Evolutionary conservation across 176 grass and related monocot genomes (phyloP), one percentile per base, ranked within the genome.

Genomic region (Triticum turgidum): DNA sequence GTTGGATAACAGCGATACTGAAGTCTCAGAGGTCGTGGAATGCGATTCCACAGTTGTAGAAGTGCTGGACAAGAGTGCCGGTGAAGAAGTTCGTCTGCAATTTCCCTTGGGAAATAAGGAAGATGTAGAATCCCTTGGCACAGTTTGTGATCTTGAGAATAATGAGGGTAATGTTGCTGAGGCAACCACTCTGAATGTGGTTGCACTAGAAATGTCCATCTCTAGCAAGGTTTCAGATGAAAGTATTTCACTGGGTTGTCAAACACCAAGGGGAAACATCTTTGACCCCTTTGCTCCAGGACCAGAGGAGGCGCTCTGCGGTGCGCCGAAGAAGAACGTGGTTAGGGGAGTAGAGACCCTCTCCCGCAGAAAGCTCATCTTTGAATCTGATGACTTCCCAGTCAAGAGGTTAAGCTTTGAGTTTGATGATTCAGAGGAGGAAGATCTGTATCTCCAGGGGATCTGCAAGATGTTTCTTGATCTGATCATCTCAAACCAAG

Each of bases 261-360:
- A 89, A 69, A 95, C 93, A 22, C 93, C 93, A 11, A 82, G 81
- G 21, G 77, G 85, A 86, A 91, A 79, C 84, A 91, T 92, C 67
- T 95, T 93, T 87, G 89, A 95, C 85, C 93, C 93, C 25, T 95
- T 95, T 86, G 91, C 93, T 61, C 86, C 93, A 41, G 93, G 81
- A 34, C 72, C 78, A 63, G 89, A 87, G 25, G 89, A 91, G 61
- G 61, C 7, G 1, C 72, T 33, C 44, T 84, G 87, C 25, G 88
- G 82, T 76, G 93, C 93, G 34, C 93, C 93, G 3, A 91, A 80
- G 61, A 94, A 94, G 90, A 92, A 91, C 45, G 35, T 75, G 18
- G 39, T 64, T 6, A 90, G 37, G 89, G 77, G 35, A 69, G 54
- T 33, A 27, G 67, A 85, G 41, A n/a, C 76, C 54, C 66, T 85